Base-by-base conservation (phyloP, 139 green algal genomes). In the Coelastrella sp. region DNA sequence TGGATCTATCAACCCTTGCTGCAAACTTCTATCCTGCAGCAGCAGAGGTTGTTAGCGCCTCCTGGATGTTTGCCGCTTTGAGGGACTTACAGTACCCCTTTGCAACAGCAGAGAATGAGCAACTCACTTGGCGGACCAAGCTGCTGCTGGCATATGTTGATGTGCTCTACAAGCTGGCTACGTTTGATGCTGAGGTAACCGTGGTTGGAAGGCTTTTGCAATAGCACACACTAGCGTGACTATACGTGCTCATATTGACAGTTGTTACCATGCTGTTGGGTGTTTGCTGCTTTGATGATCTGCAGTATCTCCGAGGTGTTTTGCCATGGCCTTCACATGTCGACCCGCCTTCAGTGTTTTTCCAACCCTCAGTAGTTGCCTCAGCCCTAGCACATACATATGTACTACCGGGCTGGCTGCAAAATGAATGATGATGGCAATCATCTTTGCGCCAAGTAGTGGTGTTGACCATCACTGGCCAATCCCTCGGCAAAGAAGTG, bases 1-100 rank as follows among this genome's bases (percentile, higher is more conserved):
- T 19, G 32, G 22, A 61, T 7, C 77, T 83, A 3, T 23, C 77
- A n/a, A 47, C 5, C 4, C 77, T 83, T 17, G 19, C 57, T 59
- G 77, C 47, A 4, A 47, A 83, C 32, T 83, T 83, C 77, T 83
- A 83, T 47, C 47, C 77, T 66, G 77, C 77, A 64, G 77, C 77
- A 64, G 77, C 77, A 64, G 54, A 64, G 47, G 77, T 83, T 32
- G 77, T 83, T 19, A 47, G 32, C 14, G 77, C 77, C 10, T 56
- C 77, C 6, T 83, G 77, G 77, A 17, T 7, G 11, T 83, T 83
- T 65, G 77, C 77, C 23, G 77, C 77, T 64, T 3, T 19, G 54
- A 32, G 77, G 13, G 77, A 83, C 77, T 64, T 83, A 47, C 54
- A 64, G 77, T 83, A 61, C 77, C 77, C 77, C 4, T 83, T 83